phyloP scores from a whole-genome alignment of 73 alveolate genomes.

The Symbiodinium natans region DNA sequence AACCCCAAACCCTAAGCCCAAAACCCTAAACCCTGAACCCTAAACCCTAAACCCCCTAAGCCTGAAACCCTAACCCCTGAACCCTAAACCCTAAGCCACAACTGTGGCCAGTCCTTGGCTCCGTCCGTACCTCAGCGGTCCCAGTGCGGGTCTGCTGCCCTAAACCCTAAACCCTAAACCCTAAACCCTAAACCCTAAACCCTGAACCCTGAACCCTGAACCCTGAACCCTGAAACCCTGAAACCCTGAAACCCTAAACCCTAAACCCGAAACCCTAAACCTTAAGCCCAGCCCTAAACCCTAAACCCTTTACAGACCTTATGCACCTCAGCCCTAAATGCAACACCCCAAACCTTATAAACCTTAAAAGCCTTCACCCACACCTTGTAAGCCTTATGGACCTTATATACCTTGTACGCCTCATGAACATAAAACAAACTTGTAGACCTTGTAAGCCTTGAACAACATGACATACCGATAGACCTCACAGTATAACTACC shows the following conservation, averaged over 20 bases:
- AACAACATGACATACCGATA: too few relatives aligned
- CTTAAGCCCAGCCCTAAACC: too few relatives aligned
- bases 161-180: neutral
- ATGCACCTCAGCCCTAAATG: neutral
- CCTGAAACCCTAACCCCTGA: neutral
- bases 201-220: too few relatives aligned
- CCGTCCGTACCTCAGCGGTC: conserved; percentile 43
- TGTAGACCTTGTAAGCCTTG: too few relatives aligned
- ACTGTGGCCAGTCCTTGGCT: conserved; percentile 19
- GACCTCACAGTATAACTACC: too few relatives aligned
- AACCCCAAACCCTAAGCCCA: neutral
- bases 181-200: too few relatives aligned
- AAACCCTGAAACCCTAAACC: neutral
- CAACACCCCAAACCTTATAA: neutral
- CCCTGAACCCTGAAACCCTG: neutral
- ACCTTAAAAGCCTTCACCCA: too few relatives aligned
- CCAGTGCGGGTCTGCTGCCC: neutral
- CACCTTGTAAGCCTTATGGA: too few relatives aligned
- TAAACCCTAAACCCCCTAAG: neutral
- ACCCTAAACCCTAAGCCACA: neutral
- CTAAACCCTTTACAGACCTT: neutral
- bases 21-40: neutral
- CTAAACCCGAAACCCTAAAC: neutral
- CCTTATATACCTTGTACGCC: too few relatives aligned
- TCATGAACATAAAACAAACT: too few relatives aligned